Base-by-base conservation (phyloP, 805 yeast genomes). In the Wickerhamiella occidentalis region DNA sequence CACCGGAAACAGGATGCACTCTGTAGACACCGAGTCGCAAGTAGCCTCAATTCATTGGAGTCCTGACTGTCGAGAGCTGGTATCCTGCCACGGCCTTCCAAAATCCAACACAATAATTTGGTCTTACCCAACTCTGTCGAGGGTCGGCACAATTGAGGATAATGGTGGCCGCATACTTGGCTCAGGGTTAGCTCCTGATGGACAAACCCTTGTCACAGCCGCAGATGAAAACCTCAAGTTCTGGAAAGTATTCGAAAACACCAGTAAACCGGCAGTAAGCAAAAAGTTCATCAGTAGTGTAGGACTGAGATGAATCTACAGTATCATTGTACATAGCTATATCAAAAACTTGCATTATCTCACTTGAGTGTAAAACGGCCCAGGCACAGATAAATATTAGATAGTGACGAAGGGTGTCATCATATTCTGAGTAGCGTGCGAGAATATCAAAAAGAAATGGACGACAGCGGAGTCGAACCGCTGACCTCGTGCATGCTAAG, bases 31-130 rank as follows among this genome's bases (percentile, higher is more conserved):
- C 0, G 95, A 90, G 5, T 82, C 95, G 0, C 98, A 92, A 65
- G 92, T 92, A 4, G 81, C 94, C n/a, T 84, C 96, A 13, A 71
- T 92, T 52, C 79, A 80, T 58, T 92, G 98, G 98, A 94, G 95
- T 40, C 49, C 56, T 9, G 54, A 61, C 12, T 57, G 60, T 52
- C 63, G 71, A 58, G 98, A 92, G 66, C 78, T 92, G 43, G 94
- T 83, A 1, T 90, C 95, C 7, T 82, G 96, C 5, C 95, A 92
- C 60, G 98, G 97, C 1, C 84, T 77, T 63, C 97, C 98, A 13
- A 78, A 81, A 49, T 90, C 92, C 61, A 78, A 83, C 55, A 77
- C 92, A 26, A 74, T 86, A 9, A 70, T 90, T 35, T 90, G 87
- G 74, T 79, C 86, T 51, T 87, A 85, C 62, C 95, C 95, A 5